A percentile compares a stretch with the other conserved stretches of the same genome.
Evolutionary conservation across 2,329 filamentous ascomycete genomes (phyloP).

Genomic region (Ascomycota sp.): DNA sequence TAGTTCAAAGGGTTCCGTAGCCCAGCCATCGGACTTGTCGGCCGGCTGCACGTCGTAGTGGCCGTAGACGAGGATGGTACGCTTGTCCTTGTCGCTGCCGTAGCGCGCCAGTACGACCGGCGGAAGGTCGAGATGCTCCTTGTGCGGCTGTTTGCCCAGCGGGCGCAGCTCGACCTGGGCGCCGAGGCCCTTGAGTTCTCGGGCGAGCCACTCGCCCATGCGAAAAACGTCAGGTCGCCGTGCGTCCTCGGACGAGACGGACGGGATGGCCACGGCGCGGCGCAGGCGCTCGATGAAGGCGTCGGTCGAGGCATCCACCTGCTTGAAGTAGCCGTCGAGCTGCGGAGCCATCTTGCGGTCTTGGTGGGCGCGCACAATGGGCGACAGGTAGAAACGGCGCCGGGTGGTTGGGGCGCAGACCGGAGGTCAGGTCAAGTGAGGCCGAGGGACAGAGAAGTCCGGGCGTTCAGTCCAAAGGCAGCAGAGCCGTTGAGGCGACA

Average conservation of each 20-base stretch:
- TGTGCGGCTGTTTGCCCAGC: conserved; percentile 80
- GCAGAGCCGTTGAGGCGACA: too few relatives aligned
- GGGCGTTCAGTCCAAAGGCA: too few relatives aligned
- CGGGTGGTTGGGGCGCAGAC: conserved; percentile 2
- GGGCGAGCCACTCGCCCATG: conserved; percentile 84
- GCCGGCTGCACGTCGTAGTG: conserved; percentile 98
- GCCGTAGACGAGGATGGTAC: conserved; percentile 88
- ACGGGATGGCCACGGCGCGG: conserved; percentile 89
- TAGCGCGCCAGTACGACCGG: conserved; percentile 86
- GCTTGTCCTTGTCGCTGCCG: conserved; percentile 78
- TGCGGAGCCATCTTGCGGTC: conserved; percentile 69
- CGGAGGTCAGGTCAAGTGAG: not conserved
- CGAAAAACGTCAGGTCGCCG: conserved; percentile 80
- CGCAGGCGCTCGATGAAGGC: conserved; percentile 78
- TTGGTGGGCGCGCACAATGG: conserved; percentile 35
- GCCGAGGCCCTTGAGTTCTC: conserved; percentile 65
- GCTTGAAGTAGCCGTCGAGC: conserved; percentile 79
- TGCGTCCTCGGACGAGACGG: conserved; percentile 78
- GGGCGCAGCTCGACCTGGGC: conserved; percentile 72
- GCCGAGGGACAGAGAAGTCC: too few relatives aligned
- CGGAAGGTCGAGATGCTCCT: conserved; percentile 76
- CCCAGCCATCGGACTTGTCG: conserved; percentile 83
- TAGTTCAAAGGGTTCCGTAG: conserved; percentile 81
- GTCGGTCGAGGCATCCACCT: conserved; percentile 63
- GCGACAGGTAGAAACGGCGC: conserved; percentile 27